phyloP scores from a whole-genome alignment of 1,284 basidiomycete species.

The Apiotrichum mycotoxinovorans region DNA sequence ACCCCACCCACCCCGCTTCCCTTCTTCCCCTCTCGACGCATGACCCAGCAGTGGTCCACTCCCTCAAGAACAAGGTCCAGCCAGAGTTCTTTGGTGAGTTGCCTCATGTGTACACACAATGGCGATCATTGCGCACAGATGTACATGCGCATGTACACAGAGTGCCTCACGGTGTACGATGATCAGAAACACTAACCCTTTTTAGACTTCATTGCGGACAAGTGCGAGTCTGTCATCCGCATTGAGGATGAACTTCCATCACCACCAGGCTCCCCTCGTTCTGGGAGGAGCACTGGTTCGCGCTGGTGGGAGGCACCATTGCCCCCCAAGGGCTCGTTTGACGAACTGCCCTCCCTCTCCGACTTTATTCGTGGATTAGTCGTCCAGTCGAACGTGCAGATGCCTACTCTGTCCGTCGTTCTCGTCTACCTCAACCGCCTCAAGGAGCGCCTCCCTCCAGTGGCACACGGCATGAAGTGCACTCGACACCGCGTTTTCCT shows the following conservation, averaged over 20 bases:
- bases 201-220: slow-evolving; percentile 31
- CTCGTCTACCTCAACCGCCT: slow-evolving; percentile 90
- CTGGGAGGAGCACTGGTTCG: background rate
- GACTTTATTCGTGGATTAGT: slow-evolving; percentile 84
- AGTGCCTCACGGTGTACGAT: background rate
- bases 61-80: slow-evolving; percentile 41
- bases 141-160: slow-evolving; percentile 11
- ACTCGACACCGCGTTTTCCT: slow-evolving; percentile 94
- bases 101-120: slow-evolving; percentile 51
- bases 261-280: slow-evolving; percentile 16
- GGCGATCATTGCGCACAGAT: slow-evolving; percentile 2
- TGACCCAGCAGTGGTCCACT: slow-evolving; percentile 59
- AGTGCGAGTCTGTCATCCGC: slow-evolving; percentile 42
- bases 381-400: slow-evolving; percentile 81
- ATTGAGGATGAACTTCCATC: slow-evolving; percentile 29
- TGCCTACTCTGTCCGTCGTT: slow-evolving; percentile 87
- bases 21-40: slow-evolving; percentile 64
- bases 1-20: slow-evolving; percentile 56
- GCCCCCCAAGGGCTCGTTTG: slow-evolving; percentile 33
- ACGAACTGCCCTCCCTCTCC: slow-evolving; percentile 64
- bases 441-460: slow-evolving; percentile 70
- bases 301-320: slow-evolving; percentile 45
- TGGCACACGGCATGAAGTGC: slow-evolving; percentile 66
- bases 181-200: slow-evolving; percentile 53
- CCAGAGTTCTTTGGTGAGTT: slow-evolving; percentile 67